Evolutionary conservation across 352 stramenopile genomes (phyloP).

Genomic region (Plasmopara halstedii): DNA sequence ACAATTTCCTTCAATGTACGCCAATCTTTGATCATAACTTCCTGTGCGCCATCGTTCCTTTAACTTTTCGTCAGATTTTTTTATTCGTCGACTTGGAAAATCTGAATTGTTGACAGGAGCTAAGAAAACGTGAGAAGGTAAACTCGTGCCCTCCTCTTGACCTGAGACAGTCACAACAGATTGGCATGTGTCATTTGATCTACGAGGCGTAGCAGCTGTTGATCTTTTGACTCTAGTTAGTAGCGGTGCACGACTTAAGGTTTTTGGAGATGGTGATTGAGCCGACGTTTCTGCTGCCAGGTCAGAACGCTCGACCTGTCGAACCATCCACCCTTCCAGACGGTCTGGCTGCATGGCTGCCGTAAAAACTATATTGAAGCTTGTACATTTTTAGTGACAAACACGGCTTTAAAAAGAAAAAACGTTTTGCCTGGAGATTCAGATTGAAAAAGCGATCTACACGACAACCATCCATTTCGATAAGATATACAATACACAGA

Average conservation of each 20-base stretch:
- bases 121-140: conserved; percentile 6
- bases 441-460: too few relatives aligned
- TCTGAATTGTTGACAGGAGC: not conserved
- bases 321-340: conserved; percentile 71
- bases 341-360: conserved; percentile 52
- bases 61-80: too few relatives aligned
- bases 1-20: conserved; percentile 26
- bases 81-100: conserved; percentile 12
- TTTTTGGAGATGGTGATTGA: conserved; percentile 32
- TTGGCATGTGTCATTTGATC: conserved; percentile 5
- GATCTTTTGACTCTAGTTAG: not conserved
- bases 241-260: not conserved
- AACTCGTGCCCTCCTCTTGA: conserved; percentile 11
- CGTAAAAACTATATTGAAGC: not conserved
- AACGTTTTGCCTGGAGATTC: too few relatives aligned
- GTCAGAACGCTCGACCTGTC: conserved; percentile 60
- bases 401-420: too few relatives aligned
- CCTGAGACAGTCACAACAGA: conserved; percentile 8
- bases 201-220: conserved; percentile 4
- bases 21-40: conserved; percentile 27
- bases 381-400: too few relatives aligned
- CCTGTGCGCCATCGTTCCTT: too few relatives aligned
- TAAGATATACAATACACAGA: not conserved
- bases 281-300: conserved; percentile 59
- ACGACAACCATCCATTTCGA: not conserved